These are phyloP conservation scores for Astragalus glycyphyllos DNA, from an alignment of 306 rosid genomes.

Conservation along the genomic window DNA sequence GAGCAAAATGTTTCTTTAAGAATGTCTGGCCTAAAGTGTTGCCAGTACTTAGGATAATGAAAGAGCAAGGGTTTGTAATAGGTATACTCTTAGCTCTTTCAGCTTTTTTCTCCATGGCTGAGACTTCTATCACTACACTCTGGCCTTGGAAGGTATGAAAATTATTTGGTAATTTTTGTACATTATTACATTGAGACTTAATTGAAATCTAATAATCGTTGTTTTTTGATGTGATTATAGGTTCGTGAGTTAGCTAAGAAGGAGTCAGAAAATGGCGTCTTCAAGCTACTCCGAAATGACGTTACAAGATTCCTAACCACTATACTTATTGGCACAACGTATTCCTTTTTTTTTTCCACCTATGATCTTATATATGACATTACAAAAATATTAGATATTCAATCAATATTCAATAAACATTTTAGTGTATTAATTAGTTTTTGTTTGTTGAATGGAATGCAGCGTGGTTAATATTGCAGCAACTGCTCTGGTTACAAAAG, in stretches of 20 bases:
- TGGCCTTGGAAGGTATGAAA: conserved; percentile 96
- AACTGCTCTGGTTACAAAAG: conserved; percentile 3
- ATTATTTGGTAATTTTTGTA: too few relatives aligned
- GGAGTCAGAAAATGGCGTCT: conserved; percentile 68
- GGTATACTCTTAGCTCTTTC: conserved; percentile 85
- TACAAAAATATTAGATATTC: conserved; percentile 5
- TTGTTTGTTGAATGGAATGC: not conserved
- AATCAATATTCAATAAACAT: not conserved
- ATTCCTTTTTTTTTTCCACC: too few relatives aligned
- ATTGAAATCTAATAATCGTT: too few relatives aligned
- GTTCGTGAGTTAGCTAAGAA: conserved; percentile 78
- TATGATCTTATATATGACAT: not conserved
- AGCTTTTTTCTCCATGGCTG: conserved; percentile 95
- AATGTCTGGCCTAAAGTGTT: conserved; percentile 82
- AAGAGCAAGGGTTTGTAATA: conserved; percentile 85
- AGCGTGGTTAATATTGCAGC: conserved; percentile 24
- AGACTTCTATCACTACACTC: conserved; percentile 91
- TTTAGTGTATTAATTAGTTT: not conserved
- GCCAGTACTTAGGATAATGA: conserved; percentile 69
- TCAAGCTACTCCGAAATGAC: conserved; percentile 70
- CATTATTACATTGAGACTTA: too few relatives aligned
- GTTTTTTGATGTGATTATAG: too few relatives aligned
- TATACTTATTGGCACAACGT: conserved; percentile 32
- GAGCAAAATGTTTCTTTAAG: conserved; percentile 65
- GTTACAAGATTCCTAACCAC: conserved; percentile 42